Conservation (phyloP, 2,329 filamentous ascomycete species). For the Fusarium coicis region DNA sequence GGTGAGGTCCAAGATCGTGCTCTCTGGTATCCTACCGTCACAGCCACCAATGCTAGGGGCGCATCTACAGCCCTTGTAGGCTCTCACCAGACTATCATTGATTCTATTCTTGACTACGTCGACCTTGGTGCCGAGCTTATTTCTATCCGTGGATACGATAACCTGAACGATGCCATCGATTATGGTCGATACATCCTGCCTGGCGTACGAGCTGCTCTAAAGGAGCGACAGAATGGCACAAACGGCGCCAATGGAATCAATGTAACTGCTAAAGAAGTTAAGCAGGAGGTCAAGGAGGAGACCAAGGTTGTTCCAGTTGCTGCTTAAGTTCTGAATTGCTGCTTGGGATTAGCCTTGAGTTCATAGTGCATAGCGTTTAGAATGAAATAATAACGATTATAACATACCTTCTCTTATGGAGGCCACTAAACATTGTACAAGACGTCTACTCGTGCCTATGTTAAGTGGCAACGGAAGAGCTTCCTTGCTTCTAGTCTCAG, state of each 20-base stretch:
- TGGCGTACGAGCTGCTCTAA: conserved; percentile 54
- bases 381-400: not conserved
- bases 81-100: conserved; percentile 61
- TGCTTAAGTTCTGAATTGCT: not conserved
- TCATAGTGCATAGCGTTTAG: conserved; percentile 2
- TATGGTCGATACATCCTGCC: conserved; percentile 68
- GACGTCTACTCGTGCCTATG: not conserved
- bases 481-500: not conserved
- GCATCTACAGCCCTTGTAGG: conserved; percentile 69
- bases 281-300: not conserved
- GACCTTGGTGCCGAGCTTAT: conserved; percentile 67
- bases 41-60: conserved; percentile 68
- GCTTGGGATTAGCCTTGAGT: not conserved
- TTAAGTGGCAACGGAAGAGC: not conserved
- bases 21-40: conserved; percentile 72
- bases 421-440: not conserved
- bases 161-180: conserved; percentile 68
- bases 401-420: not conserved
- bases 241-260: conserved; percentile 16
- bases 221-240: conserved; percentile 39
- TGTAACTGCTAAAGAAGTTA: not conserved
- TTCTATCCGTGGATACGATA: conserved; percentile 70
- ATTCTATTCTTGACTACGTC: conserved; percentile 67
- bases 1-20: conserved; percentile 70
- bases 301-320: not conserved